Conservation (phyloP, 106 monocot genomes). For the Narthecium ossifragum region DNA sequence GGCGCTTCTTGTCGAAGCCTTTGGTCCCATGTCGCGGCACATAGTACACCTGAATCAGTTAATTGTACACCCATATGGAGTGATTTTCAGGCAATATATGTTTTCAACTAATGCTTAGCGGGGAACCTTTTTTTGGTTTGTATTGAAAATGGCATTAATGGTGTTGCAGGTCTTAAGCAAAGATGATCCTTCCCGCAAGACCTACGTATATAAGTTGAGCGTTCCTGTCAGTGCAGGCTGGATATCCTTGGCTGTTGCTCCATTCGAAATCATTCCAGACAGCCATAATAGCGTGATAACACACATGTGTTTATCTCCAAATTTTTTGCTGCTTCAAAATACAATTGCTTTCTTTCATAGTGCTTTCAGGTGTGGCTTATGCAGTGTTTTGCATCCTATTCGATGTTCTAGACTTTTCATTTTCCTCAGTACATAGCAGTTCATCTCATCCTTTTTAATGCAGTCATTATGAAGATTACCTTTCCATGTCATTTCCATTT, state of each 20-base stretch:
- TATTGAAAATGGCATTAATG: no score
- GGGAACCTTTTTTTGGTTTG: no score
- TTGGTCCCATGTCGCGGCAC: no score
- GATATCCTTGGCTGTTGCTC: constrained; percentile 92
- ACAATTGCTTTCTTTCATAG: constrained; percentile 83
- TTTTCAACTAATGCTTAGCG: no score
- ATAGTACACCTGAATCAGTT: no score
- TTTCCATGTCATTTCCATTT: constrained; percentile 76
- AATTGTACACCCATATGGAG: no score
- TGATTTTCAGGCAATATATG: no score
- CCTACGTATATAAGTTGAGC: constrained; percentile 74
- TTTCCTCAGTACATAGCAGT: background rate
- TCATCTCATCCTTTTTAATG: constrained; percentile 12
- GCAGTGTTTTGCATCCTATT: background rate
- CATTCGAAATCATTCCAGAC: constrained; percentile 86
- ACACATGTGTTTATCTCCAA: constrained; percentile 64
- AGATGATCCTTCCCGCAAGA: constrained; percentile 78
- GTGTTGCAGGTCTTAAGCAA: constrained; percentile 76
- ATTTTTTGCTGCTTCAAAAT: constrained; percentile 69
- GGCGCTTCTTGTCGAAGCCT: no score
- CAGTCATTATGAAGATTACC: constrained; percentile 96
- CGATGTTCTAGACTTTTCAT: background rate
- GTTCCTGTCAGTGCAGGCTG: constrained; percentile 71
- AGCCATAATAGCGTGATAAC: constrained; percentile 55
- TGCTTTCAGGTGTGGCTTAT: constrained; percentile 58